A percentile compares a stretch with the other conserved stretches of the same genome.
Conservation (phyloP, 352 stramenopile species). For the Phytophthora sp. region DNA sequence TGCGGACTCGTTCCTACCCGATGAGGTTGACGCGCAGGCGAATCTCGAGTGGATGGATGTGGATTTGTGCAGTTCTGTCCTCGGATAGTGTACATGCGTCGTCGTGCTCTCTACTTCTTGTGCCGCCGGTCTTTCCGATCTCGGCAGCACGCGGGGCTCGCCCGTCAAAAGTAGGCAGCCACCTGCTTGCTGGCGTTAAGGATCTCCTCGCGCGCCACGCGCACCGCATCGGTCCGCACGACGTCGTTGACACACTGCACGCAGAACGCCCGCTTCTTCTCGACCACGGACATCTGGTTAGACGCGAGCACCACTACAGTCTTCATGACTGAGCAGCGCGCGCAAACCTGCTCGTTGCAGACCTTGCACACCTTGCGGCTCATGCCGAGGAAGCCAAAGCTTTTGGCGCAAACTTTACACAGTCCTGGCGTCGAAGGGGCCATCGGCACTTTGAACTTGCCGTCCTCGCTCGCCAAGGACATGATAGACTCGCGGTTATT, state of each 20-base stretch:
- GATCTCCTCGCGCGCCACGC: conserved; percentile 29
- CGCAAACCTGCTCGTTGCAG: conserved; percentile 27
- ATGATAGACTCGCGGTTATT: conserved; percentile 16
- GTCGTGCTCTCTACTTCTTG: no score
- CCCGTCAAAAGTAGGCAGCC: conserved; percentile 7
- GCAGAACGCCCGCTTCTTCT: conserved; percentile 24
- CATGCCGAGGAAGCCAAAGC: conserved; percentile 34
- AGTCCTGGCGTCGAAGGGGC: conserved; percentile 6
- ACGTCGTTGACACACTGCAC: conserved; percentile 30
- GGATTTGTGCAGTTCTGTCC: no score
- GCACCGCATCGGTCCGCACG: conserved; percentile 18
- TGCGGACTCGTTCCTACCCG: no score
- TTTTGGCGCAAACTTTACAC: conserved; percentile 37
- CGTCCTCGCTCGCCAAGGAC: conserved; percentile 11
- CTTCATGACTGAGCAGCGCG: conserved; percentile 28
- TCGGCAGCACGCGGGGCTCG: no score
- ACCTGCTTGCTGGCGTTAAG: conserved; percentile 13
- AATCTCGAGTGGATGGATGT: no score
- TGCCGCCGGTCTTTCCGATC: no score
- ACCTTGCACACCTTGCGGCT: conserved; percentile 21
- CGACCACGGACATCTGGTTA: neutral
- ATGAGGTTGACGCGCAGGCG: no score
- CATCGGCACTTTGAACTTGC: neutral
- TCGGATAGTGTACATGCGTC: neutral
- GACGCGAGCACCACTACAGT: conserved; percentile 7